phyloP scores from a whole-genome alignment of 208 protist species.

The Acanthamoeba rhysodes region DNA sequence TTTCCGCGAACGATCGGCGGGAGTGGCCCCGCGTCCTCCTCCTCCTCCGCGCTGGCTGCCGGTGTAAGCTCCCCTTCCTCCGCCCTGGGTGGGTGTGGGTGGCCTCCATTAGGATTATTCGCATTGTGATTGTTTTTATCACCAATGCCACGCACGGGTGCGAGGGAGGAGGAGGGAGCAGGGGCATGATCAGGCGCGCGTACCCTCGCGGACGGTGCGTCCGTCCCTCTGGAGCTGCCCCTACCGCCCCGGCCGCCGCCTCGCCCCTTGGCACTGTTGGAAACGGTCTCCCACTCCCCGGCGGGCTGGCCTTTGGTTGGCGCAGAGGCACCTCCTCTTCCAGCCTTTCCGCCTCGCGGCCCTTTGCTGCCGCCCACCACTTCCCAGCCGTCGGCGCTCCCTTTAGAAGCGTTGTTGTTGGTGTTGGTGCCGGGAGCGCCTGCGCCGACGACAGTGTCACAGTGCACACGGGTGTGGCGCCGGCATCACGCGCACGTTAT shows the following conservation, averaged over 20 bases:
- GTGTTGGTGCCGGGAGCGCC: neutral
- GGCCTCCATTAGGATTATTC: too few species aligned
- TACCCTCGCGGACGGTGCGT: neutral
- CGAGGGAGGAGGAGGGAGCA: too few species aligned
- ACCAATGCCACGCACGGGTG: neutral
- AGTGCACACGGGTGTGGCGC: too few species aligned
- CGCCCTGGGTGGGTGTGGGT: too few species aligned
- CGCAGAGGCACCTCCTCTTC: neutral
- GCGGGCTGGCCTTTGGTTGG: neutral
- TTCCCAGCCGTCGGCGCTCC: neutral
- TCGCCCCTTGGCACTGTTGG: neutral
- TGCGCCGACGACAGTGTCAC: neutral
- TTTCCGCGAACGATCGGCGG: neutral
- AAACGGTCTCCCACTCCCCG: neutral
- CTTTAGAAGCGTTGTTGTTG: too few species aligned
- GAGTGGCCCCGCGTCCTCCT: neutral
- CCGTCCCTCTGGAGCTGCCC: neutral
- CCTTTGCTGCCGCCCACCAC: slow-evolving; percentile 1
- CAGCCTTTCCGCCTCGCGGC: neutral
- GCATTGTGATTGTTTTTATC: too few species aligned
- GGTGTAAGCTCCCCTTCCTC: neutral
- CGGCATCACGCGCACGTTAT: too few species aligned
- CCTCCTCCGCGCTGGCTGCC: neutral
- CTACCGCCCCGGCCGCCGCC: neutral
- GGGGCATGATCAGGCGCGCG: neutral